Evolutionary conservation across 768 basidiomycete genomes (phyloP).

Genomic region (Dacryopinax spathularia): DNA sequence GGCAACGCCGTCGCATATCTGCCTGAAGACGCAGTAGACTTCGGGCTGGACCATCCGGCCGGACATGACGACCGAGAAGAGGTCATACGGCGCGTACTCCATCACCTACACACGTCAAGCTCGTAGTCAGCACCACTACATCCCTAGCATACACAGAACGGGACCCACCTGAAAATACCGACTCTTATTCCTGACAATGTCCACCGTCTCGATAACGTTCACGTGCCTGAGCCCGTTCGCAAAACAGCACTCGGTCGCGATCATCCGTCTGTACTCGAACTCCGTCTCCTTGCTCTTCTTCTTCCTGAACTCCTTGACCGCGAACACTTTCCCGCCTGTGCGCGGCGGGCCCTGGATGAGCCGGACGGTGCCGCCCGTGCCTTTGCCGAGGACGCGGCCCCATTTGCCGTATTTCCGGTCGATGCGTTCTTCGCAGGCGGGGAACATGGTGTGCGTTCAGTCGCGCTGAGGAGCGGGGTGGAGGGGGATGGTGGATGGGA

Average conservation of each 20-base stretch:
- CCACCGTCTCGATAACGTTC: slow-evolving; percentile 95
- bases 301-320: slow-evolving; percentile 94
- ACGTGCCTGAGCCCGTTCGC: slow-evolving; percentile 85
- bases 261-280: slow-evolving; percentile 98
- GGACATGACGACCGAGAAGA: slow-evolving; percentile 99
- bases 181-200: slow-evolving; percentile 93
- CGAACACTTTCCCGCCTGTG: slow-evolving; percentile 72
- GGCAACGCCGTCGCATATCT: slow-evolving; percentile 95
- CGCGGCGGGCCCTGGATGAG: slow-evolving; percentile 80
- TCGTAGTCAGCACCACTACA: slow-evolving; percentile 8
- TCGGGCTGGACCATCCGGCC: slow-evolving; percentile 96
- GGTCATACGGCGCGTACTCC: slow-evolving; percentile 97
- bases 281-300: slow-evolving; percentile 77
- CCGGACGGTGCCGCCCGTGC: slow-evolving; percentile 93
- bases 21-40: slow-evolving; percentile 97
- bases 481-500: neutral
- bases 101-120: slow-evolving; percentile 52
- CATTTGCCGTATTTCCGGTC: slow-evolving; percentile 99
- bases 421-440: slow-evolving; percentile 78
- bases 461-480: no score
- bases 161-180: slow-evolving; percentile 88
- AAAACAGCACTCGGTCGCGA: slow-evolving; percentile 98
- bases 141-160: slow-evolving; percentile 8
- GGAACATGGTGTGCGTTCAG: neutral
- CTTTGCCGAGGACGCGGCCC: slow-evolving; percentile 90